phyloP scores from a whole-genome alignment of 225 moss, liverwort and hornwort genomes.

The Polytrichum commune region DNA sequence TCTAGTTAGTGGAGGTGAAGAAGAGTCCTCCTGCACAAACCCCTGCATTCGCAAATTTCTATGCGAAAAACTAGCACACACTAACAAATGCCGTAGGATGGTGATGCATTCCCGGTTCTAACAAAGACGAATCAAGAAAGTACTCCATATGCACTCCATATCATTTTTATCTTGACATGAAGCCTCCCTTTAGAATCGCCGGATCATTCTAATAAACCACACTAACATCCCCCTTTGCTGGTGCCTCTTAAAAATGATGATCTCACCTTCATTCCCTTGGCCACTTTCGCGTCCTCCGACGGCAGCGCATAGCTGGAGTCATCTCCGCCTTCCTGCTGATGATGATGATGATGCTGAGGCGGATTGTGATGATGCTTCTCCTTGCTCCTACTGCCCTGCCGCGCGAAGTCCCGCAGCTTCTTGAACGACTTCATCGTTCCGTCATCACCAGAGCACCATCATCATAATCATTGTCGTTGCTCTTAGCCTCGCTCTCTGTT shows the following conservation, averaged over 20 bases:
- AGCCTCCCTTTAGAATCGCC: not conserved
- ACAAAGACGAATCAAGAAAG: too few species aligned
- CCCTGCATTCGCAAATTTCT: not conserved
- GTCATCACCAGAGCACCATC: not conserved
- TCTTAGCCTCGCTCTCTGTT: too few species aligned
- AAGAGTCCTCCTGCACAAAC: not conserved
- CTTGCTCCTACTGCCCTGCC: conserved; percentile 22
- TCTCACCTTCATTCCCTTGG: conserved; percentile 30
- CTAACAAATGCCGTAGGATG: not conserved
- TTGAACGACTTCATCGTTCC: conserved; percentile 35
- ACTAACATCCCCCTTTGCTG: not conserved
- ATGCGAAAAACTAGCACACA: not conserved
- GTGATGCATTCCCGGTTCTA: too few species aligned
- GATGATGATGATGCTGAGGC: not conserved
- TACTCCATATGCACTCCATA: too few species aligned
- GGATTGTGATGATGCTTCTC: not conserved
- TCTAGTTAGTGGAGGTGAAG: not conserved
- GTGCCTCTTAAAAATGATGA: not conserved
- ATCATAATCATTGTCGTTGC: not conserved
- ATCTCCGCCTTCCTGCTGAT: not conserved
- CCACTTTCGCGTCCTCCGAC: conserved; percentile 14
- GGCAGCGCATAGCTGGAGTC: not conserved
- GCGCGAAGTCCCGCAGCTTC: conserved; percentile 35
- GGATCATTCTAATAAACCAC: not conserved
- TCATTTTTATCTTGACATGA: too few species aligned